A percentile compares a stretch with the other conserved stretches of the same genome.
These are phyloP conservation scores for Typha latifolia DNA, from an alignment of 176 grass and related monocot species.

Conservation along the genomic window DNA sequence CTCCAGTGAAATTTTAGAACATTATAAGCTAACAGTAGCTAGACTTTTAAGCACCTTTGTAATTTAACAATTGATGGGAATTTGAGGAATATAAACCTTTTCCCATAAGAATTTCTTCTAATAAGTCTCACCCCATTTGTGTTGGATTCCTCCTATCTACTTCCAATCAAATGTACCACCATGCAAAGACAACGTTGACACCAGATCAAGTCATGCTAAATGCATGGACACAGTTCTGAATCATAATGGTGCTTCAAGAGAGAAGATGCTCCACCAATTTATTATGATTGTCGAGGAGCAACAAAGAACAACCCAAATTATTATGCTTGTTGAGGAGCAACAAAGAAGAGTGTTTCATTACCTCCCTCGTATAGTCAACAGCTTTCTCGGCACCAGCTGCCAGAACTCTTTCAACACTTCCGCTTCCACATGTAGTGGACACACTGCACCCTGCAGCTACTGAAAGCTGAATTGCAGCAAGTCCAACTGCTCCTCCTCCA, in stretches of 20 bases:
- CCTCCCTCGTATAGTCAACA: constrained; percentile 85
- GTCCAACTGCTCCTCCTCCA: constrained; percentile 91
- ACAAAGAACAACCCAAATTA: constrained; percentile 5
- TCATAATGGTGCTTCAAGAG: background rate
- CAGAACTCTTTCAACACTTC: constrained; percentile 61
- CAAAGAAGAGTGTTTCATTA: constrained; percentile 14
- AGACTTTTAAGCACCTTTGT: too few relatives aligned
- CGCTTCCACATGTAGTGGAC: constrained; percentile 65
- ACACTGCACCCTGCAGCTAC: constrained; percentile 72
- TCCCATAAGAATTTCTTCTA: too few relatives aligned
- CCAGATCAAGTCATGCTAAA: background rate
- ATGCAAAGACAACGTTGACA: background rate
- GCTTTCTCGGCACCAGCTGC: constrained; percentile 80
- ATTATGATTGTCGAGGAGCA: background rate
- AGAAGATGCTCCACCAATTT: constrained; percentile 5
- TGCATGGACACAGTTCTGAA: background rate
- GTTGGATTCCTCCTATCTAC: too few relatives aligned
- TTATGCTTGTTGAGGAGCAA: background rate
- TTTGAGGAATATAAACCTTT: too few relatives aligned
- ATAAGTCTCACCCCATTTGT: too few relatives aligned
- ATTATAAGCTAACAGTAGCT: too few relatives aligned
- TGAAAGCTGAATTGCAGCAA: constrained; percentile 66
- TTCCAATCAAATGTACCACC: background rate
- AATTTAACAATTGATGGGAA: too few relatives aligned
- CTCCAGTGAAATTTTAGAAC: too few relatives aligned